Base-by-base conservation (phyloP, 495 filamentous ascomycete species). In the Beverwykella pulmonaria region DNA sequence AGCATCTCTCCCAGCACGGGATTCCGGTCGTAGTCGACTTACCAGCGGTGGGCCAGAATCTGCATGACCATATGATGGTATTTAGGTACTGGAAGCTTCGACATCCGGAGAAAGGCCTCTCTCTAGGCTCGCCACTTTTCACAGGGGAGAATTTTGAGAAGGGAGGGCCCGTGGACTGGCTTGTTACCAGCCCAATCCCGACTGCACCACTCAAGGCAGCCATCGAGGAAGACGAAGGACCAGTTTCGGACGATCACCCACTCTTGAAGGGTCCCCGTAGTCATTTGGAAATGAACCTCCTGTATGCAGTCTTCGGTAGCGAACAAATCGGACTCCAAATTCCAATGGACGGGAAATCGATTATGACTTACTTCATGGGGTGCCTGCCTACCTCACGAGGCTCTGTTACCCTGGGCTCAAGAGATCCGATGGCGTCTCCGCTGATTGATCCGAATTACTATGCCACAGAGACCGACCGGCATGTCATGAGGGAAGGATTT, bases 21-120 rank as follows among this genome's bases (percentile, higher is more conserved):
- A 87, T 89, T 59, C 69, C 77, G 4, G 75, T 86, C 0, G 58
- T 87, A 0, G 64, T 75, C 26, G 80, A 87, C 64, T 75, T 85
- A 0, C 85, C 86, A 0, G 84, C 82, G 12, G 87, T 90, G 0
- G 88, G 88, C 41, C 76, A 78, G 20, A 90, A 90, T 72, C 75
- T 90, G 1, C 85, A 88, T 59, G 86, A 89, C 67, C 84, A 85
- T 73, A 27, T 72, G 44, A 59, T 69, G 52, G 23, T 63, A 15
- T 69, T 59, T 32, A n/a, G 66, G 53, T 69, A 69, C 49, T 69
- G 66, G 66, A 63, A 69, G 36, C 66, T 69, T 25, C 66, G 60
- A 15, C 59, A 69, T 25, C 66, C 66, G 0, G 66, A 69, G 17
- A 50, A 34, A 48, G 60, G 66, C 0, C 53, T 69, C 0, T 34